Evolutionary conservation across 768 basidiomycete species (phyloP).

Genomic region (Termitomyces sp.): DNA sequence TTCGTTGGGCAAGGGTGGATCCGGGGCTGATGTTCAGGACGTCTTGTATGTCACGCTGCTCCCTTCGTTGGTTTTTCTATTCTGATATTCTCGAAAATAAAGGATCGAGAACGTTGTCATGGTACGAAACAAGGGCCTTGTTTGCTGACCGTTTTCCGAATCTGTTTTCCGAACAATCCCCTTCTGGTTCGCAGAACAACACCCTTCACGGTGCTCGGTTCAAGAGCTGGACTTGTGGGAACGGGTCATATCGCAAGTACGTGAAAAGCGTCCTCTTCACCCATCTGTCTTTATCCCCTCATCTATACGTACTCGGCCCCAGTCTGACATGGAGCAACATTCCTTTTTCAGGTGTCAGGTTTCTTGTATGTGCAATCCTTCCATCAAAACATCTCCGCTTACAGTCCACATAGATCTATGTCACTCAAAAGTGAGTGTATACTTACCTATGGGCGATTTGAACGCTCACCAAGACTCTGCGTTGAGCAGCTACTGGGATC

Average conservation of each 20-base stretch:
- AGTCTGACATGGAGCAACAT: slow-evolving; percentile 60
- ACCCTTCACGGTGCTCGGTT: slow-evolving; percentile 56
- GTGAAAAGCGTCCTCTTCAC: slow-evolving; percentile 4
- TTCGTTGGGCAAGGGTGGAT: slow-evolving; percentile 38
- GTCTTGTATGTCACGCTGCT: slow-evolving; percentile 33
- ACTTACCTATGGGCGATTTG: not conserved
- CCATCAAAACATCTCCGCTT: not conserved
- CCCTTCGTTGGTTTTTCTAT: not conserved
- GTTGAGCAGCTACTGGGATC: slow-evolving; percentile 54
- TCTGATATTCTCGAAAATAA: not conserved
- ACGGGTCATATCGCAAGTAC: slow-evolving; percentile 51
- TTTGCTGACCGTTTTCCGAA: not conserved
- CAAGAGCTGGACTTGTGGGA: slow-evolving; percentile 64
- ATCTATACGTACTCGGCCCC: not conserved
- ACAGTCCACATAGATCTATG: slow-evolving; percentile 37
- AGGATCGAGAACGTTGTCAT: slow-evolving; percentile 42
- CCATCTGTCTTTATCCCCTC: not conserved
- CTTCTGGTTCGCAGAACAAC: slow-evolving; percentile 29
- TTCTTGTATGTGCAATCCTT: slow-evolving; percentile 39
- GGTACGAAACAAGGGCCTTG: slow-evolving; percentile 18
- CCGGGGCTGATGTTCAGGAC: slow-evolving; percentile 51
- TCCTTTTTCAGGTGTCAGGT: slow-evolving; percentile 41
- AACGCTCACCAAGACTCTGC: not conserved
- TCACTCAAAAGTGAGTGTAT: slow-evolving; percentile 51
- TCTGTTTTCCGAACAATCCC: not conserved